Base-by-base conservation (phyloP, 2,329 filamentous ascomycete genomes). In the Aspergillus spinulosporus region DNA sequence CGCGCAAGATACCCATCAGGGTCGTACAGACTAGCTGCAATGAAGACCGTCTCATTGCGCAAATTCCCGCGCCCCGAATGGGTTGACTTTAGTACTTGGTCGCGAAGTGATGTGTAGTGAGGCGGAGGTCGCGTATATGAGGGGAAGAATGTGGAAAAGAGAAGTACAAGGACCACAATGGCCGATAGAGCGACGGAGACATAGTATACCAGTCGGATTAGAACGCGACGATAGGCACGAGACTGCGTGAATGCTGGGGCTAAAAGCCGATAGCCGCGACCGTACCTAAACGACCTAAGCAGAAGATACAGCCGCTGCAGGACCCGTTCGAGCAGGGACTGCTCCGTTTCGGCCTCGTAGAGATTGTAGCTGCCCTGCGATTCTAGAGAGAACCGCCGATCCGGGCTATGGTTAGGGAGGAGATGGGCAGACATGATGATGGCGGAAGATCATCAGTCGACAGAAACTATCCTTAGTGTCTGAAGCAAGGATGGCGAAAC, bases 21-120 rank as follows among this genome's bases (percentile, higher is more conserved):
- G 64, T 91, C 87, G 62, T 88, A 87, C 46, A 91, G 78, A 63
- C 85, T 88, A n/a, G 88, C 84, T 1, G 85, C 85, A 52, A 91
- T 88, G 65, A 88, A 91, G 26, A 91, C 76, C 64, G 84, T 87
- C 68, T 90, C 86, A 45, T 83, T 77, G 52, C 76, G 70, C 1
- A 75, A 65, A 58, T 85, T 85, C 4, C 75, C 82, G 37, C 79
- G 66, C 2, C 76, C 77, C 3, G 67, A 57, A 5, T 62, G 52
- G 29, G 66, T 57, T 12, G 69, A 73, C 8, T 60, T 60, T 9
- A 62, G 34, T 5, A 68, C 66, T 2, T 60, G 60, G n/a, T 65
- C 56, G 51, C 66, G 68, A 8, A 78, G 67, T 2, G 62, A 69
- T 32, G 72, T 57, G 62, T 85, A 85, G 63, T 82, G 82, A 3